Percentiles rank a stretch among this genome's conserved stretches.
Conservation (phyloP, 768 basidiomycete genomes). For the Mycena venus region DNA sequence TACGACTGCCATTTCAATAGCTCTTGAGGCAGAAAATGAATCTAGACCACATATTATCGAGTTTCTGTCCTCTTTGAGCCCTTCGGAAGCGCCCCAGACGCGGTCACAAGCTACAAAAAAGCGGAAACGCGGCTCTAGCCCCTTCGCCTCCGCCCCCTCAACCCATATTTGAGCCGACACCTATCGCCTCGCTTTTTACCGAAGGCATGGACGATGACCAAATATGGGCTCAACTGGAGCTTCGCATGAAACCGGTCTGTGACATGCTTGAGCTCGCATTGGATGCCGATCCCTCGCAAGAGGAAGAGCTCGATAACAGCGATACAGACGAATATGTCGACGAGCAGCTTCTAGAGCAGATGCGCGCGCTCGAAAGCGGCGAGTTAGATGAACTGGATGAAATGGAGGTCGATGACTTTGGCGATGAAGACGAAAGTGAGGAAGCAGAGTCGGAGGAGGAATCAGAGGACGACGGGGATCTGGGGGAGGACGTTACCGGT, state of each 20-base stretch:
- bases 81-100: slow-evolving; percentile 80
- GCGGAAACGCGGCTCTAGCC: slow-evolving; percentile 55
- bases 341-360: slow-evolving; percentile 36
- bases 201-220: slow-evolving; percentile 89
- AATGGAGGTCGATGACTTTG: slow-evolving; percentile 50
- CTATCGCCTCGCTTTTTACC: slow-evolving; percentile 79
- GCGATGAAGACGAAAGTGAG: slow-evolving; percentile 49
- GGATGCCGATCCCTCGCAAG: slow-evolving; percentile 53
- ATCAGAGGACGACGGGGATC: slow-evolving; percentile 41
- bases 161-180: slow-evolving; percentile 68
- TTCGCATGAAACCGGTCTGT: slow-evolving; percentile 79
- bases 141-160: slow-evolving; percentile 49
- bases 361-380: slow-evolving; percentile 42
- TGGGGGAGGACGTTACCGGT: slow-evolving; percentile 41
- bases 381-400: slow-evolving; percentile 49
- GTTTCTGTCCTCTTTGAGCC: slow-evolving; percentile 76
- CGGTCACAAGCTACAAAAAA: slow-evolving; percentile 72
- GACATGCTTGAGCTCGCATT: slow-evolving; percentile 76
- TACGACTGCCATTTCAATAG: slow-evolving; percentile 13
- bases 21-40: slow-evolving; percentile 73
- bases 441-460: slow-evolving; percentile 47
- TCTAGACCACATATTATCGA: slow-evolving; percentile 75
- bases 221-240: slow-evolving; percentile 94
- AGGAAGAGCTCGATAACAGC: slow-evolving; percentile 46
- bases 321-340: slow-evolving; percentile 47